These are phyloP conservation scores for Penicillium salamii DNA, from an alignment of 495 filamentous ascomycete species.

Conservation along the genomic window DNA sequence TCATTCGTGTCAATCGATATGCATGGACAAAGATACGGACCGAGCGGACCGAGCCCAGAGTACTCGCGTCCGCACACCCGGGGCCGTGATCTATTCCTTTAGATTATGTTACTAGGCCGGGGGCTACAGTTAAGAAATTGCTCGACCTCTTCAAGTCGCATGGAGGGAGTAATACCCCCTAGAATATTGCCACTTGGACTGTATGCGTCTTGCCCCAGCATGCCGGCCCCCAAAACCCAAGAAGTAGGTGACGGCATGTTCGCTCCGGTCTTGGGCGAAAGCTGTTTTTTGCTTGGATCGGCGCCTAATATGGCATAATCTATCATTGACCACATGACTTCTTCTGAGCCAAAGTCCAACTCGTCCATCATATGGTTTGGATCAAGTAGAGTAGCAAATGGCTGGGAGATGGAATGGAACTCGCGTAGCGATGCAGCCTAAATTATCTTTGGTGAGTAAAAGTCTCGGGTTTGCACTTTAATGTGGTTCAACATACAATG, in stretches of 20 bases:
- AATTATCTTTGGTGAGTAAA: not conserved
- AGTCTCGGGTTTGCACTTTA: not conserved
- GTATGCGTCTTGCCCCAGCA: conserved; percentile 2
- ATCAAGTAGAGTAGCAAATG: conserved; percentile 16
- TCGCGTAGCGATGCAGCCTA: conserved; percentile 21
- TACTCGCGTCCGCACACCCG: too few relatives aligned
- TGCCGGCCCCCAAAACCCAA: conserved; percentile 9
- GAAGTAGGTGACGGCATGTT: conserved; percentile 14
- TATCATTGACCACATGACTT: conserved; percentile 23
- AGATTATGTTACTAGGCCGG: conserved; percentile 2
- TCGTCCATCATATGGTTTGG: conserved; percentile 16
- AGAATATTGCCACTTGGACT: conserved; percentile 6
- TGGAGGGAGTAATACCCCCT: conserved; percentile 8
- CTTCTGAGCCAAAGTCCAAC: conserved; percentile 10
- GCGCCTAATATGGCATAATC: conserved; percentile 22
- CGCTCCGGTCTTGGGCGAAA: not conserved
- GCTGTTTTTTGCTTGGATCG: conserved; percentile 7
- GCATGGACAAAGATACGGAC: conserved; percentile 4
- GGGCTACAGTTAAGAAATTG: conserved; percentile 18
- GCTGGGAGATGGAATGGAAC: conserved; percentile 18
- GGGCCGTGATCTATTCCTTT: too few relatives aligned
- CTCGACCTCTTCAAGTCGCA: conserved; percentile 21
- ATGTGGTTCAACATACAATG: conserved; percentile 12
- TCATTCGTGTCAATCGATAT: not conserved
- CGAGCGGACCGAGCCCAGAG: conserved; percentile 10